Evolutionary conservation across 108 stramenopile species (phyloP), one percentile per base, ranked within the genome.

Genomic region (Nannochloropsis salina): DNA sequence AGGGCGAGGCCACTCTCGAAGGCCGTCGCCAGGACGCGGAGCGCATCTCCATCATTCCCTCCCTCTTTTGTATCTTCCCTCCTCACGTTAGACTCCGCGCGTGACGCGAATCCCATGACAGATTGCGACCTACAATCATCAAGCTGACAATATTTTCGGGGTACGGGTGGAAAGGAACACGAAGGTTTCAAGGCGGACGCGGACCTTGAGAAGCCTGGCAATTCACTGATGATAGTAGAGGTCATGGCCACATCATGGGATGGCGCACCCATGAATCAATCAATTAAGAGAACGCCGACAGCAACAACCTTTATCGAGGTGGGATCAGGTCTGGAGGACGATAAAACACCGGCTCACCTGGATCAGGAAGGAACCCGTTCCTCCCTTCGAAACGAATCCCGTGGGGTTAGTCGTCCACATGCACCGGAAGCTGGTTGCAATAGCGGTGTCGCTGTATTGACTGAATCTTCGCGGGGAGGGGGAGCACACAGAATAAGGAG

Each of bases 171-270:
- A 31, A 31, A 31, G 31, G 31, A 31, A 31, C 31, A 31, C 31
- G 31, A 1, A 31, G 31, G 31, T 31, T 31, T 31, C 31, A 31
- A 31, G 31, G 31, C 31, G 31, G 31, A 31, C 31, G 31, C 31
- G 31, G 31, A 31, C 31, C 31, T 31, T 31, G 31, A 31, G 61
- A 74, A 74, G 20, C 61, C n/a, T 74, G 15, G 61, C 61, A 74
- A 74, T 74, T 74, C 61, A n/a, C 61, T 74, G 20, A 74, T 74
- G 61, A 74, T 74, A 15, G 61, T 74, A 2, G 61, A n/a, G 61
- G 61, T 74, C 20, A n/a, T n/a, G n/a, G 61, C 61, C n/a, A 74
- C 61, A n/a, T 74, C 61, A 74, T 74, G 61, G 61, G 61, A 74
- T 15, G 61, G 61, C 61, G n/a, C 61, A n/a, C 61, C 61, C 20